A percentile compares a stretch with the other conserved stretches of the same genome.
These are phyloP conservation scores for Colletotrichum shisoi DNA, from an alignment of 2,329 filamentous ascomycete species.

Conservation along the genomic window DNA sequence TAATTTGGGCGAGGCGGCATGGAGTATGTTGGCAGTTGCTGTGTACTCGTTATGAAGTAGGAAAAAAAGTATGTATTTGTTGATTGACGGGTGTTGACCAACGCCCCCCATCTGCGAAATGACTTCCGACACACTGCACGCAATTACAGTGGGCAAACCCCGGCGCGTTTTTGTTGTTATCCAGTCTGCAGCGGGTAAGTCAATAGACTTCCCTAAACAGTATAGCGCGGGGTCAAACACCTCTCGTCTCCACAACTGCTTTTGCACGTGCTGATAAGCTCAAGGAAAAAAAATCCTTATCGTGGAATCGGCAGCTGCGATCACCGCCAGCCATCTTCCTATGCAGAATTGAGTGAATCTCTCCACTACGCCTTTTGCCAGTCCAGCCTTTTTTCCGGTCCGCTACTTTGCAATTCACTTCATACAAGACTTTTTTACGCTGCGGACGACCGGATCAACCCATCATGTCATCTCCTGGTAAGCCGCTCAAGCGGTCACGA, in stretches of 20 bases:
- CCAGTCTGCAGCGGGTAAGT: constrained; percentile 30
- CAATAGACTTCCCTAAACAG: constrained; percentile 38
- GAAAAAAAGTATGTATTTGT: constrained; percentile 29
- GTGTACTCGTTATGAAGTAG: constrained; percentile 23
- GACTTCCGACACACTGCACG: constrained; percentile 24
- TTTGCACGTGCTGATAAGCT: constrained; percentile 39
- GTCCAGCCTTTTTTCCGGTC: neutral
- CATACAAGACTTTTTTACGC: neutral
- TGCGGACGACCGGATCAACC: neutral
- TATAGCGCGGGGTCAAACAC: constrained; percentile 39
- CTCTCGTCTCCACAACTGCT: too few species aligned
- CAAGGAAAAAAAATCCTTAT: constrained; percentile 38
- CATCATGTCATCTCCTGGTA: constrained; percentile 33
- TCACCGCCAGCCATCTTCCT: constrained; percentile 10
- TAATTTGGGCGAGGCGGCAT: constrained; percentile 5
- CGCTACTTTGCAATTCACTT: neutral
- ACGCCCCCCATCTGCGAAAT: constrained; percentile 7
- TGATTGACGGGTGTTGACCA: constrained; percentile 17
- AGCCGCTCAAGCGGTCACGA: constrained; percentile 38
- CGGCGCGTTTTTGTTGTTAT: constrained; percentile 40
- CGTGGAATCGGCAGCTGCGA: constrained; percentile 24
- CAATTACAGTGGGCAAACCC: constrained; percentile 36
- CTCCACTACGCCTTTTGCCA: constrained; percentile 36
- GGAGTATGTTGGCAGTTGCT: neutral
- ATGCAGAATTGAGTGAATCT: constrained; percentile 10